Percentiles rank a stretch among this genome's conserved stretches.
Evolutionary conservation across 148 eudicot species (phyloP).

Genomic region (Rhododendron simsii): DNA sequence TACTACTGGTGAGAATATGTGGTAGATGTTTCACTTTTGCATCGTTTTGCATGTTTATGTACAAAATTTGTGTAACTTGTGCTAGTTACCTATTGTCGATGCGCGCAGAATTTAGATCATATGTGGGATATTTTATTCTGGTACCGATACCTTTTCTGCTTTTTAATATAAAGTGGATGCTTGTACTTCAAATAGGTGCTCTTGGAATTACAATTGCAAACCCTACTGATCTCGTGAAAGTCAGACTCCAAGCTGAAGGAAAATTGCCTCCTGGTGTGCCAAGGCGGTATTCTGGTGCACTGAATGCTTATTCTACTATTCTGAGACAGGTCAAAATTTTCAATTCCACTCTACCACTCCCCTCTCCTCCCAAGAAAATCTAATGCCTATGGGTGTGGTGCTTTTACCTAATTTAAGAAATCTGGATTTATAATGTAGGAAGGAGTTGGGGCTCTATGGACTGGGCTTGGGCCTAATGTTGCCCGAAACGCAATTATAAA

Average conservation of each 20-base stretch:
- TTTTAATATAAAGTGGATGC: constrained; percentile 1
- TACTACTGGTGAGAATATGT: constrained; percentile 64
- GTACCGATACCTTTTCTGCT: not conserved
- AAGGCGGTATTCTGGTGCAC: constrained; percentile 85
- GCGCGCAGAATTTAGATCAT: not conserved
- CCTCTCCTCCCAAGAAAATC: constrained; percentile 2
- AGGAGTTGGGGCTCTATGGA: constrained; percentile 90
- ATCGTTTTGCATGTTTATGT: not conserved
- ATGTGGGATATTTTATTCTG: not conserved
- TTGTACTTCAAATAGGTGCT: constrained; percentile 52
- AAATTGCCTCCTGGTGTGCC: constrained; percentile 84
- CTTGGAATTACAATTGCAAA: constrained; percentile 75
- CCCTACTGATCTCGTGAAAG: constrained; percentile 99
- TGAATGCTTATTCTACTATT: constrained; percentile 92
- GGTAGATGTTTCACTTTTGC: not conserved
- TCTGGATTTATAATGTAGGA: constrained; percentile 43
- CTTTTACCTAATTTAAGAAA: constrained; percentile 6
- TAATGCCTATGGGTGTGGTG: not conserved
- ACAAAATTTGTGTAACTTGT: not conserved
- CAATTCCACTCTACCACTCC: not conserved
- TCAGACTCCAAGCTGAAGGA: constrained; percentile 96
- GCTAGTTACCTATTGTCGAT: not conserved
- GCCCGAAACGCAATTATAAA: constrained; percentile 98
- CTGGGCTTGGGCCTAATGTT: constrained; percentile 92
- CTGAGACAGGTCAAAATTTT: constrained; percentile 54